Conservation (phyloP, 352 stramenopile species). For the Phytophthora ramorum region DNA sequence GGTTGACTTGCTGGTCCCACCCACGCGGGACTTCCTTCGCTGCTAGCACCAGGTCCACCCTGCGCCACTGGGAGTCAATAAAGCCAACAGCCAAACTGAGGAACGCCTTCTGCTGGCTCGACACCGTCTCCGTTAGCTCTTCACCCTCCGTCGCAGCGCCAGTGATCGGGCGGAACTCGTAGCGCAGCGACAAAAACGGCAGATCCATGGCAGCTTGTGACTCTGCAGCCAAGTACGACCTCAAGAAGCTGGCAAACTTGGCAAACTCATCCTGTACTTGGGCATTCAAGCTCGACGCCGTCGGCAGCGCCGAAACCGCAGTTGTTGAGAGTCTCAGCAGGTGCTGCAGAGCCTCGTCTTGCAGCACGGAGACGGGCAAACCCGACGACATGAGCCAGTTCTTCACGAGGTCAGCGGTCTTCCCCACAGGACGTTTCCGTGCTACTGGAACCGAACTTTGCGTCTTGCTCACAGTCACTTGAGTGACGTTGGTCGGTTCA, state of each 20-base stretch:
- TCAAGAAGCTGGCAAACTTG: conserved; percentile 28
- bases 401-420: conserved; percentile 27
- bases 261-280: conserved; percentile 37
- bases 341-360: conserved; percentile 26
- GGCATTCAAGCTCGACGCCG: conserved; percentile 9
- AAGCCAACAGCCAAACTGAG: conserved; percentile 27
- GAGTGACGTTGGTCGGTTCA: background rate
- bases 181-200: conserved; percentile 32
- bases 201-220: conserved; percentile 21
- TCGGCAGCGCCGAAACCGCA: background rate
- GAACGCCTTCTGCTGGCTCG: conserved; percentile 25
- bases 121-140: background rate
- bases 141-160: conserved; percentile 4
- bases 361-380: conserved; percentile 18
- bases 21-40: conserved; percentile 22
- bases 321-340: conserved; percentile 23
- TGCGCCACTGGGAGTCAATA: conserved; percentile 42
- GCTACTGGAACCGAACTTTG: background rate
- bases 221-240: conserved; percentile 30
- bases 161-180: conserved; percentile 25
- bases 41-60: conserved; percentile 34
- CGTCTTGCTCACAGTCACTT: background rate
- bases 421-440: conserved; percentile 13
- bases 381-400: conserved; percentile 43
- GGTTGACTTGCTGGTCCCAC: conserved; percentile 26